A percentile compares a stretch with the other conserved stretches of the same genome.
Conservation (phyloP, 2,329 filamentous ascomycete species). For the Colletotrichum sp. region DNA sequence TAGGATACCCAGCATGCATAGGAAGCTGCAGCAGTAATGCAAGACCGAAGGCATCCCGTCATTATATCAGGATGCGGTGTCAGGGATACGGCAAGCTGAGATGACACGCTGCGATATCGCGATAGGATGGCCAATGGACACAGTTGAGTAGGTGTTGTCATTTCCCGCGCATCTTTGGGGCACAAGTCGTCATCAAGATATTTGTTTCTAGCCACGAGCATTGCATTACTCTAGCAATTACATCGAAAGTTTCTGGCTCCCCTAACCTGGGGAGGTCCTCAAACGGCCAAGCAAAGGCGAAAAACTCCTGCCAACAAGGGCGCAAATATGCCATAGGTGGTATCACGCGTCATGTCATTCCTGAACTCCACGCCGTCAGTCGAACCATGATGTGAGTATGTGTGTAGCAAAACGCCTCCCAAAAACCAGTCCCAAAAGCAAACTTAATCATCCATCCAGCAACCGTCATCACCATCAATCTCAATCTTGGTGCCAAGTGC, state of each 20-base stretch:
- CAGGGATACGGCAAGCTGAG: not conserved
- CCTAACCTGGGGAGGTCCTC: not conserved
- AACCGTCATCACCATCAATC: conserved; percentile 53
- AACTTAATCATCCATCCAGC: conserved; percentile 46
- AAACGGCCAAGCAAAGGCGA: not conserved
- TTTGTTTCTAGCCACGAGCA: not conserved
- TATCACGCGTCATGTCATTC: conserved; percentile 7
- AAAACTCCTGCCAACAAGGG: not conserved
- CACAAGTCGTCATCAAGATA: not conserved
- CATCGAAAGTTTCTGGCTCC: not conserved
- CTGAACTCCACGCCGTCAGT: conserved; percentile 4
- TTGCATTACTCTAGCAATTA: not conserved
- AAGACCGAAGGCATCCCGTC: not conserved
- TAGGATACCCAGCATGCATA: not conserved
- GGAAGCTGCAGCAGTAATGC: not conserved
- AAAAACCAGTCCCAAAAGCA: not conserved
- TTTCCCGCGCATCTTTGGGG: not conserved
- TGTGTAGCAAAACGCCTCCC: not conserved
- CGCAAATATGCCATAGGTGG: not conserved
- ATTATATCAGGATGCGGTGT: not conserved
- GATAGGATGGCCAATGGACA: not conserved
- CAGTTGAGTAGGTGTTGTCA: not conserved
- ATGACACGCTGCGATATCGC: not conserved
- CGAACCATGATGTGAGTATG: not conserved
- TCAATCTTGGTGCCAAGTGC: conserved; percentile 80